Evolutionary conservation across 805 yeast genomes (phyloP).

Genomic region (Nakazawaea laoshanensis): DNA sequence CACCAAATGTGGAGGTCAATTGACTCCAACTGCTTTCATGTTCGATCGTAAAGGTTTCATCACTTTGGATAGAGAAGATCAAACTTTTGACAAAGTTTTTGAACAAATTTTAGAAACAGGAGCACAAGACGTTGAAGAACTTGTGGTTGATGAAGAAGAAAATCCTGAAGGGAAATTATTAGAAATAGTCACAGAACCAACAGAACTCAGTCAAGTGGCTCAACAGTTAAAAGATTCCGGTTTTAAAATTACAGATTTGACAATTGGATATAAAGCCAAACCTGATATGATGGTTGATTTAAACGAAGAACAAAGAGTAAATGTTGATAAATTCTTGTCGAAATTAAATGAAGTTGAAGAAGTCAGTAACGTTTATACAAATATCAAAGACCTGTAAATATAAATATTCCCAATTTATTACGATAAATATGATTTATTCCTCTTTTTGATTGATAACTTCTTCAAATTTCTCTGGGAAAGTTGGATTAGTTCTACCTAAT

Average conservation of each 20-base stretch:
- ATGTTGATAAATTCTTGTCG: slow-evolving; percentile 47
- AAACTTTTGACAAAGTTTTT: slow-evolving; percentile 54
- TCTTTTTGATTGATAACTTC: slow-evolving; percentile 22
- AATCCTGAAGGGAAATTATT: slow-evolving; percentile 25
- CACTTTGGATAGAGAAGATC: slow-evolving; percentile 33
- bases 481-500: slow-evolving; percentile 39
- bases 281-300: slow-evolving; percentile 50
- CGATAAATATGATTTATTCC: background rate
- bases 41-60: slow-evolving; percentile 77
- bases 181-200: slow-evolving; percentile 56
- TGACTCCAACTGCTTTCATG: slow-evolving; percentile 72
- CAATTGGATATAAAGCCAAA: slow-evolving; percentile 59
- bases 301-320: slow-evolving; percentile 40
- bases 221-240: slow-evolving; percentile 40
- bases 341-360: slow-evolving; percentile 76
- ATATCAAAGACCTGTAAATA: slow-evolving; percentile 34
- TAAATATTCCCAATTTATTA: too few relatives aligned
- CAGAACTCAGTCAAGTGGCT: slow-evolving; percentile 54
- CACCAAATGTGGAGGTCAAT: slow-evolving; percentile 56
- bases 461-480: slow-evolving; percentile 25
- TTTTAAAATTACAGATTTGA: slow-evolving; percentile 61
- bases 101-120: slow-evolving; percentile 74
- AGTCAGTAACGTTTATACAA: slow-evolving; percentile 71
- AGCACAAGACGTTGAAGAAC: slow-evolving; percentile 68
- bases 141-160: slow-evolving; percentile 31